Conservation (phyloP, 306 rosid genomes). For the Vachellia pachyceras region DNA sequence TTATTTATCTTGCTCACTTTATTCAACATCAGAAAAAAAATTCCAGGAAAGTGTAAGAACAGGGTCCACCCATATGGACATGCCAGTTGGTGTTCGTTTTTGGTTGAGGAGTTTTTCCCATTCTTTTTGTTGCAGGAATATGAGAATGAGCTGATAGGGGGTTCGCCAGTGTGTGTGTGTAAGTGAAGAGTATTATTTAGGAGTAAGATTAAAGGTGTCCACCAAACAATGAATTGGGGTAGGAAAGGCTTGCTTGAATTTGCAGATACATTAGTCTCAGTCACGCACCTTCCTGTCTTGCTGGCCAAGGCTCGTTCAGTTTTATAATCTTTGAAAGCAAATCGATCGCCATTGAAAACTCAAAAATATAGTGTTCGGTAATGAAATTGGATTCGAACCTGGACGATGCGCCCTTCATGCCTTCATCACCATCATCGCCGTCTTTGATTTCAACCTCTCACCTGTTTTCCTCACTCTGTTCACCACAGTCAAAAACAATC, state of each 20-base stretch:
- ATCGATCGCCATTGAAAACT: conserved; percentile 6
- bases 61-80: not conserved
- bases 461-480: conserved; percentile 12
- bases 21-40: not conserved
- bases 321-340: conserved; percentile 8
- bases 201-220: conserved; percentile 73
- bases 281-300: conserved; percentile 74
- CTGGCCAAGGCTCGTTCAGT: conserved; percentile 43
- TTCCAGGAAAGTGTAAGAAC: not conserved
- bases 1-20: not conserved
- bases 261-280: conserved; percentile 58
- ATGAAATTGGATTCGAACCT: conserved; percentile 18
- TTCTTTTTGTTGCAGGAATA: not conserved
- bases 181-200: conserved; percentile 8
- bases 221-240: conserved; percentile 64
- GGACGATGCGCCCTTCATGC: not conserved
- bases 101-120: not conserved
- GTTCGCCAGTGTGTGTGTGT: not conserved
- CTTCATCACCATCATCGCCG: not conserved
- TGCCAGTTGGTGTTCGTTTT: not conserved
- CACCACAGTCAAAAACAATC: not conserved
- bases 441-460: conserved; percentile 37
- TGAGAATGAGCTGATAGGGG: not conserved
- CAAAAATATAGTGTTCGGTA: conserved; percentile 16
- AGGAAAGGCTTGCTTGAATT: conserved; percentile 75